These are phyloP conservation scores for Sporisorium sorghi DNA, from an alignment of 1,284 basidiomycete species.

Conservation along the genomic window DNA sequence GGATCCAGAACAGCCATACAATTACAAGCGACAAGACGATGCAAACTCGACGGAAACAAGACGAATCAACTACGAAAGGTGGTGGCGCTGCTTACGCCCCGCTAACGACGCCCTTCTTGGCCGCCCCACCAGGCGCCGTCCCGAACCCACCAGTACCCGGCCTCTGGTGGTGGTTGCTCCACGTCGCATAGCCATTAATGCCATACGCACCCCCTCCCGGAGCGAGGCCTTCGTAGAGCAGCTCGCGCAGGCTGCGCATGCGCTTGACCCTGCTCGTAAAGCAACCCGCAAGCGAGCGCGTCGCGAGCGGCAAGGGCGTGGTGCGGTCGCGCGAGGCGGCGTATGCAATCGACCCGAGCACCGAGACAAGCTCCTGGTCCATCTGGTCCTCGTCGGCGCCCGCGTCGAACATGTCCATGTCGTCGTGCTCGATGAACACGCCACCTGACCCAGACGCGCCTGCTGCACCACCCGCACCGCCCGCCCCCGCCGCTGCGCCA, in stretches of 20 bases:
- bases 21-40: constrained; percentile 12
- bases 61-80: background rate
- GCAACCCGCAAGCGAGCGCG: constrained; percentile 52
- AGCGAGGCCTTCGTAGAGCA: constrained; percentile 55
- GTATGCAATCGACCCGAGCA: constrained; percentile 52
- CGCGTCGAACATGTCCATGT: constrained; percentile 60
- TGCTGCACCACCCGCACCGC: constrained; percentile 3
- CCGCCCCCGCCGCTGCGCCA: constrained; percentile 11
- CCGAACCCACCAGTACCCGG: constrained; percentile 6
- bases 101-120: constrained; percentile 31
- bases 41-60: background rate
- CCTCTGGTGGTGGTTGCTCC: constrained; percentile 19
- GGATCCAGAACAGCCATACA: constrained; percentile 9
- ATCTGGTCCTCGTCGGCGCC: constrained; percentile 61
- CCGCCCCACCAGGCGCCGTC: background rate
- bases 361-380: constrained; percentile 52
- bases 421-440: constrained; percentile 50
- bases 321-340: constrained; percentile 56
- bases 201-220: constrained; percentile 48
- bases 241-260: constrained; percentile 56
- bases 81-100: constrained; percentile 7
- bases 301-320: constrained; percentile 57
- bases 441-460: constrained; percentile 4
- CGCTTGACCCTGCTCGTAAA: constrained; percentile 59
- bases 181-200: constrained; percentile 49